Percentiles rank a stretch among this genome's conserved stretches.
phyloP scores from a whole-genome alignment of 2,329 filamentous ascomycete genomes.

The Neofusicoccum ribis region DNA sequence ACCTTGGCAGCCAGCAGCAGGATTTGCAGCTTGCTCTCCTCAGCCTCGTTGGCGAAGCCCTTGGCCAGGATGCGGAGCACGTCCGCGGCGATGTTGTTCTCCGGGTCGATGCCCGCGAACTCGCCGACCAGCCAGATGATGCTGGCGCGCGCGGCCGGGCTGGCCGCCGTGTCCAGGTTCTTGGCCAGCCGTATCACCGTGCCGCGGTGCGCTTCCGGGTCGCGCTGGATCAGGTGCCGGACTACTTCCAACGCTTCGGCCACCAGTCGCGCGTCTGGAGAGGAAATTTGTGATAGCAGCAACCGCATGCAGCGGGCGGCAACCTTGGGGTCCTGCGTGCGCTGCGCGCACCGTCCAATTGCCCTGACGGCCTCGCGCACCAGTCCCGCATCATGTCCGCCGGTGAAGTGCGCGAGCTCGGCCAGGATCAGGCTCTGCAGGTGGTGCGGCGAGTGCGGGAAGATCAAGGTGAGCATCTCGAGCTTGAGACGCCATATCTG shows the following conservation, averaged over 20 bases:
- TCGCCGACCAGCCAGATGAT: conserved; percentile 98
- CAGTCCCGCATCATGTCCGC: conserved; percentile 70
- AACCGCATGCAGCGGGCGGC: conserved; percentile 79
- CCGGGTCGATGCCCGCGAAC: conserved; percentile 75
- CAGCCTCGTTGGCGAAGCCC: conserved; percentile 79
- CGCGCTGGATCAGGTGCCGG: conserved; percentile 89
- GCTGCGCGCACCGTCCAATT: conserved; percentile 90
- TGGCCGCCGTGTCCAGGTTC: conserved; percentile 84
- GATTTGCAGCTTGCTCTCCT: conserved; percentile 87
- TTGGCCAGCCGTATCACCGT: conserved; percentile 89
- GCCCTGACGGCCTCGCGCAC: conserved; percentile 88
- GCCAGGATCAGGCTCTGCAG: conserved; percentile 85
- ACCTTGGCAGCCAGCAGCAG: conserved; percentile 93
- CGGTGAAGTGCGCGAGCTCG: conserved; percentile 92
- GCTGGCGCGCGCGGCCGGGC: conserved; percentile 84
- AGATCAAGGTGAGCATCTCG: conserved; percentile 86
- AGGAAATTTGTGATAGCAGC: conserved; percentile 83
- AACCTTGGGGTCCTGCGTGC: conserved; percentile 59
- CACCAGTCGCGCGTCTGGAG: conserved; percentile 81
- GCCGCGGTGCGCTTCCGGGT: conserved; percentile 74
- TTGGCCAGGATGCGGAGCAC: conserved; percentile 85
- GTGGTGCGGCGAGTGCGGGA: conserved; percentile 74
- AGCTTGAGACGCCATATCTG: conserved; percentile 90
- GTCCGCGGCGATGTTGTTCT: conserved; percentile 90
- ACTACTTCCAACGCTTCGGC: conserved; percentile 95